A percentile compares a stretch with the other conserved stretches of the same genome.
Evolutionary conservation across 140 eudicot genomes (phyloP).

Genomic region (Anethum foeniculum): DNA sequence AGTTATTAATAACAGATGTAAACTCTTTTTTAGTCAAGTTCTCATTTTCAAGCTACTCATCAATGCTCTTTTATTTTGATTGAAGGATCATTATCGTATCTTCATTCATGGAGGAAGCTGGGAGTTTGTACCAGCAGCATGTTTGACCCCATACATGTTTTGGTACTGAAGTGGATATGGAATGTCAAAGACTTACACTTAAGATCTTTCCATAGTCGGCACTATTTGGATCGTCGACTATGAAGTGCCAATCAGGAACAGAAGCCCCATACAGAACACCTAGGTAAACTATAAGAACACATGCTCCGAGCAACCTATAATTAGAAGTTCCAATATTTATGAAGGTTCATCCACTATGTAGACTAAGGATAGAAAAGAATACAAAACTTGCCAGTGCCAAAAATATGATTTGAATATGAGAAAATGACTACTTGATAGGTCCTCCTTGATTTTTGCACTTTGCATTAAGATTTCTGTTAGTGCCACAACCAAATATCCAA

Average conservation of each 20-base stretch:
- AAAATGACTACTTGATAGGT: conserved; percentile 32
- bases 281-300: conserved; percentile 49
- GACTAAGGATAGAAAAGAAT: conserved; percentile 2
- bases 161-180: conserved; percentile 3
- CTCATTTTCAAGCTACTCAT: not conserved
- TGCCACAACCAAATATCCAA: conserved; percentile 71
- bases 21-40: not conserved
- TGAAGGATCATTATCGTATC: not conserved
- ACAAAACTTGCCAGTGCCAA: conserved; percentile 61
- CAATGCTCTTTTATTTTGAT: not conserved
- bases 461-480: conserved; percentile 57
- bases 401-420: conserved; percentile 53
- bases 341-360: not conserved
- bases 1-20: not conserved
- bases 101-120: not conserved
- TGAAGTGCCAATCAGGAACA: conserved; percentile 94
- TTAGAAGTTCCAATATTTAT: not conserved
- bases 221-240: conserved; percentile 38
- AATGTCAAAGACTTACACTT: conserved; percentile 36
- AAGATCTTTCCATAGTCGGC: conserved; percentile 63
- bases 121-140: not conserved
- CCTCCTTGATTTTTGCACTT: conserved; percentile 32
- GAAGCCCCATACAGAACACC: conserved; percentile 55
- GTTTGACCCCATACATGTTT: not conserved
- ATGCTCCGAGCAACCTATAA: conserved; percentile 59